phyloP scores from a whole-genome alignment of 1,284 basidiomycete genomes.

The Apiotrichum gamsii region DNA sequence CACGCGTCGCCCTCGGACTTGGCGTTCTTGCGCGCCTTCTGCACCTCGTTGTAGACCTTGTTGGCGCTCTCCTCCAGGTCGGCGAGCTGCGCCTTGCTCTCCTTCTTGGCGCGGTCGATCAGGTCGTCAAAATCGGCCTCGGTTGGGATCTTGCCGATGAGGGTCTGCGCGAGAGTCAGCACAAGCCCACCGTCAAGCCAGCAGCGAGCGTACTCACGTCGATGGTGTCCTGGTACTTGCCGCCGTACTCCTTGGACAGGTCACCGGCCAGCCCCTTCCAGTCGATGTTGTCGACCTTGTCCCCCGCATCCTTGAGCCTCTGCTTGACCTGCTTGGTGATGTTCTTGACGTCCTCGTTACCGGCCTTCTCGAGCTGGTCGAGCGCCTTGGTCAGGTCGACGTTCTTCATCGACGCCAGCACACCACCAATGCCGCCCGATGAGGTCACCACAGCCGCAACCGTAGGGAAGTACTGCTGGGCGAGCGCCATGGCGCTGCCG shows the following conservation, averaged over 20 bases:
- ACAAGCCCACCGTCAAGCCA: too few species aligned
- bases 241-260: slow-evolving; percentile 38
- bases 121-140: slow-evolving; percentile 35
- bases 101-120: slow-evolving; percentile 38
- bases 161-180: slow-evolving; percentile 15
- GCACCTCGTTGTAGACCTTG: slow-evolving; percentile 38
- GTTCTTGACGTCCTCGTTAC: slow-evolving; percentile 40
- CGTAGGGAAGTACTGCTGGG: slow-evolving; percentile 33
- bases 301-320: slow-evolving; percentile 38
- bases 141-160: slow-evolving; percentile 37
- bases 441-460: slow-evolving; percentile 19
- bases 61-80: slow-evolving; percentile 39
- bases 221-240: slow-evolving; percentile 32
- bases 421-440: slow-evolving; percentile 23
- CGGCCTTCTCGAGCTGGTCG: slow-evolving; percentile 42
- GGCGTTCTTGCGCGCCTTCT: slow-evolving; percentile 40
- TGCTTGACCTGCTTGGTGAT: slow-evolving; percentile 40
- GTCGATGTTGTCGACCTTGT: slow-evolving; percentile 39
- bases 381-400: slow-evolving; percentile 35
- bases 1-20: slow-evolving; percentile 31
- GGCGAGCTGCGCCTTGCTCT: slow-evolving; percentile 36
- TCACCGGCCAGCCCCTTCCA: slow-evolving; percentile 39
- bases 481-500: slow-evolving; percentile 12
- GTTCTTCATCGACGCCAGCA: slow-evolving; percentile 38
- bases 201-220: slow-evolving; percentile 24